Evolutionary conservation across 805 yeast genomes (phyloP).

Genomic region (Yamadazyma insecticola): DNA sequence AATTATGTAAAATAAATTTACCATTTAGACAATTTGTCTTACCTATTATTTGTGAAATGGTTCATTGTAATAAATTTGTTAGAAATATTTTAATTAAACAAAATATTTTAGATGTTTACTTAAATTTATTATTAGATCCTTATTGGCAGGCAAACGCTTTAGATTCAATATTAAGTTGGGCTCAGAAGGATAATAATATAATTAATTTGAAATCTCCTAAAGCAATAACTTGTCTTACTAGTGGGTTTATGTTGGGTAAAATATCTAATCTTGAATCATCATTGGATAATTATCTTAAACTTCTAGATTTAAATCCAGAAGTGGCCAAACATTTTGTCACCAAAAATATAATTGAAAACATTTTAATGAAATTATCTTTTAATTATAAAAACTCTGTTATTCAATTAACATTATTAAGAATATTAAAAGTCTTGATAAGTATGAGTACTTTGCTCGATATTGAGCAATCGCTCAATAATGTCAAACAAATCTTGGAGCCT

Average conservation of each 20-base stretch:
- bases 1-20: slow-evolving; percentile 33
- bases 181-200: slow-evolving; percentile 20
- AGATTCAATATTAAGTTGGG: slow-evolving; percentile 45
- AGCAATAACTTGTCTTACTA: slow-evolving; percentile 26
- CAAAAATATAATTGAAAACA: slow-evolving; percentile 22
- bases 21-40: slow-evolving; percentile 49
- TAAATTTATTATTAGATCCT: slow-evolving; percentile 41
- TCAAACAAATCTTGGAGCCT: slow-evolving; percentile 4
- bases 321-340: slow-evolving; percentile 22
- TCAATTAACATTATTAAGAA: slow-evolving; percentile 30
- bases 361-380: slow-evolving; percentile 22
- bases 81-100: slow-evolving; percentile 31
- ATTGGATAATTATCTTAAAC: slow-evolving; percentile 35
- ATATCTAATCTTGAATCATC: slow-evolving; percentile 41
- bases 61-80: slow-evolving; percentile 38
- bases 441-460: too few species aligned
- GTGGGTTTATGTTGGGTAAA: slow-evolving; percentile 37
- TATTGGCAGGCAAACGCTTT: slow-evolving; percentile 57
- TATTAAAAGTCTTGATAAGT: slow-evolving; percentile 21
- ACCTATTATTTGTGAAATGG: slow-evolving; percentile 51
- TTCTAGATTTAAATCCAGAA: slow-evolving; percentile 18
- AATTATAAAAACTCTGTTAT: slow-evolving; percentile 32
- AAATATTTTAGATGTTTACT: slow-evolving; percentile 36
- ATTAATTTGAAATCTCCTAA: slow-evolving; percentile 18
- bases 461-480: neutral